A percentile compares a stretch with the other conserved stretches of the same genome.
phyloP scores from a whole-genome alignment of 345 rosid genomes.

The Firmiana major region DNA sequence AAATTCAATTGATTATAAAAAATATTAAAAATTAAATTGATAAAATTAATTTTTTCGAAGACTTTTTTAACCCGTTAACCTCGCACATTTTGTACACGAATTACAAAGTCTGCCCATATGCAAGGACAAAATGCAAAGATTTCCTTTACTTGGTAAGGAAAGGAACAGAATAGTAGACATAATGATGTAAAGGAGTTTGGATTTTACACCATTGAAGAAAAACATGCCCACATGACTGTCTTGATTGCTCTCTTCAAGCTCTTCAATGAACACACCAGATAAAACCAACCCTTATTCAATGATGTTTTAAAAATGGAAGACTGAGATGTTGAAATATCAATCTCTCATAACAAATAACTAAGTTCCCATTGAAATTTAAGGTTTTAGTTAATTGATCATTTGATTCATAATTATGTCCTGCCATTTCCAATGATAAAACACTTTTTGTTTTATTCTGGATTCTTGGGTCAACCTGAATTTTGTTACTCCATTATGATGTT shows the following conservation, averaged over 20 bases:
- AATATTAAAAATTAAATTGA: too few relatives aligned
- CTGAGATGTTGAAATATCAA: background rate
- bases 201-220: background rate
- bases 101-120: too few relatives aligned
- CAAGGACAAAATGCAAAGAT: background rate
- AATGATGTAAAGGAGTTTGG: background rate
- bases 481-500: background rate
- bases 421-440: background rate
- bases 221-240: background rate
- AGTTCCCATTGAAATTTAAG: background rate
- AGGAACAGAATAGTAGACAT: background rate
- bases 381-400: background rate
- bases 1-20: too few relatives aligned
- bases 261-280: slow-evolving; percentile 5
- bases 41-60: too few relatives aligned
- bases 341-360: background rate
- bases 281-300: background rate
- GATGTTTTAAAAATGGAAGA: background rate
- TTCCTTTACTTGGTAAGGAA: background rate
- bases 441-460: background rate
- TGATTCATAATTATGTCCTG: background rate
- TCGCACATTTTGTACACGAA: too few relatives aligned
- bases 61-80: too few relatives aligned
- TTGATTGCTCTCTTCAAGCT: background rate
- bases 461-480: background rate